Conservation (phyloP, 257 asterid genomes). For the Nicotiana noctiflora region DNA sequence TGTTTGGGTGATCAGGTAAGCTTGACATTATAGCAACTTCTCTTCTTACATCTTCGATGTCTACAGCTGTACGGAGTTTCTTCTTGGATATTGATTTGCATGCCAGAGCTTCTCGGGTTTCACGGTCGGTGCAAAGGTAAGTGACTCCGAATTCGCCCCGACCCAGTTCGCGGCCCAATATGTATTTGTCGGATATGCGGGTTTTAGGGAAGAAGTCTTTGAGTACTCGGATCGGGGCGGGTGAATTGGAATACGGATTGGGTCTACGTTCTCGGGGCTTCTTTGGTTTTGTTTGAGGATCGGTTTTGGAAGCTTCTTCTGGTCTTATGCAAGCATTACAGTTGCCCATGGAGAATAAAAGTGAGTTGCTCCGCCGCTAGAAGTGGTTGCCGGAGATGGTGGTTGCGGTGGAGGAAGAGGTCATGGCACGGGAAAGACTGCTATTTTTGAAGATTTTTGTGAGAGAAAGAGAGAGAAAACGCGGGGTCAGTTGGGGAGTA, state of each 20-base stretch:
- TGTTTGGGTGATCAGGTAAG: slow-evolving; percentile 71
- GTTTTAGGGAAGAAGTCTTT: slow-evolving; percentile 52
- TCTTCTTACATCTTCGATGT: slow-evolving; percentile 83
- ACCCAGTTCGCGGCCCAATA: slow-evolving; percentile 87
- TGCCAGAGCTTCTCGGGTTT: slow-evolving; percentile 70
- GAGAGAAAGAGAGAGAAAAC: slow-evolving; percentile 27
- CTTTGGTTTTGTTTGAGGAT: slow-evolving; percentile 30
- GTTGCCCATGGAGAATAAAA: slow-evolving; percentile 52
- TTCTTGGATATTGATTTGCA: slow-evolving; percentile 93
- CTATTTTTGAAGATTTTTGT: slow-evolving; percentile 1
- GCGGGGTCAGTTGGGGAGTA: slow-evolving; percentile 47
- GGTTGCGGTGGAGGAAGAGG: slow-evolving; percentile 26
- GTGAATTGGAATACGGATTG: slow-evolving; percentile 57
- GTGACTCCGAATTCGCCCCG: slow-evolving; percentile 94
- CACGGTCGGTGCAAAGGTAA: slow-evolving; percentile 84
- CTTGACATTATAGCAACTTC: slow-evolving; percentile 93
- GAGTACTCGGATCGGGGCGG: slow-evolving; percentile 65
- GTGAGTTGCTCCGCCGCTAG: slow-evolving; percentile 25
- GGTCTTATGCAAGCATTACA: slow-evolving; percentile 74
- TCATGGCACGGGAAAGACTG: slow-evolving; percentile 3
- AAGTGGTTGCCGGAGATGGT: slow-evolving; percentile 18
- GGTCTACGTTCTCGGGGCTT: slow-evolving; percentile 38
- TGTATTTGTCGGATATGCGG: slow-evolving; percentile 68
- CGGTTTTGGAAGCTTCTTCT: slow-evolving; percentile 23
- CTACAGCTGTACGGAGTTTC: slow-evolving; percentile 81